Evolutionary conservation across 768 basidiomycete genomes (phyloP).

Genomic region (button mushroom (Agaricus bisporus)): DNA sequence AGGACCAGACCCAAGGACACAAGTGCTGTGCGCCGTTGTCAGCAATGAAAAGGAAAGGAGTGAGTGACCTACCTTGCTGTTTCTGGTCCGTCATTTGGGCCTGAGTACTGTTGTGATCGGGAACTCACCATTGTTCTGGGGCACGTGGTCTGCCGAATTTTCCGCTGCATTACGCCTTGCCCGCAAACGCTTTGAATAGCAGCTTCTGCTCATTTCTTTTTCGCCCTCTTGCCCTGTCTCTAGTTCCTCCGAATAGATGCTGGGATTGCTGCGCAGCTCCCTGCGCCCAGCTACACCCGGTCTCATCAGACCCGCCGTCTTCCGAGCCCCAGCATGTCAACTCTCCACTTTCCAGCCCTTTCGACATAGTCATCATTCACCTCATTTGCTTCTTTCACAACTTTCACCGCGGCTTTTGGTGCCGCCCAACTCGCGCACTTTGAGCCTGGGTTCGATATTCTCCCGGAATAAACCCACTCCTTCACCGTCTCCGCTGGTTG

Average conservation of each 20-base stretch:
- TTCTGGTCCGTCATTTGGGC: constrained; percentile 28
- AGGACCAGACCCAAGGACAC: constrained; percentile 25
- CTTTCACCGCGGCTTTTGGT: constrained; percentile 14
- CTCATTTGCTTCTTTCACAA: constrained; percentile 7
- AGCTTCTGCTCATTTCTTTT: not conserved
- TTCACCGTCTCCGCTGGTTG: constrained; percentile 55
- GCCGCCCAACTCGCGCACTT: constrained; percentile 20
- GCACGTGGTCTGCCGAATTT: constrained; percentile 11
- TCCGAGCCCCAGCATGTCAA: constrained; percentile 12
- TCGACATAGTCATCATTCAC: not conserved
- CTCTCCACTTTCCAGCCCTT: constrained; percentile 5
- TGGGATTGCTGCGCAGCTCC: constrained; percentile 10
- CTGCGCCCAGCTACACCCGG: constrained; percentile 5
- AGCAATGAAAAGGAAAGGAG: not conserved
- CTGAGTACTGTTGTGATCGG: constrained; percentile 14
- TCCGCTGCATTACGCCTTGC: constrained; percentile 10
- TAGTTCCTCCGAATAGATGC: constrained; percentile 4
- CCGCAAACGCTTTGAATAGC: constrained; percentile 1
- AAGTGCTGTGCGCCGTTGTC: constrained; percentile 19
- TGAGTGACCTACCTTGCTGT: constrained; percentile 27
- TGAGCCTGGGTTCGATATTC: constrained; percentile 41
- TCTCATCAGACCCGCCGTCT: constrained; percentile 1
- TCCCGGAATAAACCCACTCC: constrained; percentile 38
- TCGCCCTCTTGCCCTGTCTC: not conserved
- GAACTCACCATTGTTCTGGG: not conserved